phyloP scores from a whole-genome alignment of 306 rosid genomes.

The Abrus precatorius region DNA sequence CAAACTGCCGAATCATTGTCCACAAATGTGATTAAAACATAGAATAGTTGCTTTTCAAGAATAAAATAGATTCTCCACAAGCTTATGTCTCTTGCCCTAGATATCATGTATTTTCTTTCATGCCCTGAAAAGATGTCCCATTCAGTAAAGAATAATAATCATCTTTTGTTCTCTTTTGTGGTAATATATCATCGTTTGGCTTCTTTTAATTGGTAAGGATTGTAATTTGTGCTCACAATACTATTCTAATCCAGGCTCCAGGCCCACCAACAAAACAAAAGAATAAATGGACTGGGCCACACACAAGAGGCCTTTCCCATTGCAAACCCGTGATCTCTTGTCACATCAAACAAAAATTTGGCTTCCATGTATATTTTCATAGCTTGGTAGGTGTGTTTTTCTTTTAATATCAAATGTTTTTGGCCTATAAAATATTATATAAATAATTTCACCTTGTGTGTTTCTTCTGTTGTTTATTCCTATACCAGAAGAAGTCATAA shows the following conservation, averaged over 20 bases:
- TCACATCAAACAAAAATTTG: background rate
- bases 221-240: background rate
- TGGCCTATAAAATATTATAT: too few species aligned
- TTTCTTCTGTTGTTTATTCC: too few species aligned
- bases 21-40: constrained; percentile 58
- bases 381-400: too few species aligned
- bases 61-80: constrained; percentile 65
- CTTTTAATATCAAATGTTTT: background rate
- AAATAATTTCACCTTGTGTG: too few species aligned
- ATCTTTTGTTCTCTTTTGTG: constrained; percentile 20
- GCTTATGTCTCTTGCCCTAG: constrained; percentile 42
- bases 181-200: constrained; percentile 16
- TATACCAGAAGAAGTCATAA: too few species aligned
- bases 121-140: constrained; percentile 42
- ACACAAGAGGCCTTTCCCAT: background rate
- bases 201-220: background rate
- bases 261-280: background rate
- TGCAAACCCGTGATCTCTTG: background rate
- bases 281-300: constrained; percentile 19
- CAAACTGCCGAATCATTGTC: constrained; percentile 53
- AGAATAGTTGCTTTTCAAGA: constrained; percentile 34
- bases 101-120: constrained; percentile 45
- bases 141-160: constrained; percentile 38
- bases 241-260: background rate
- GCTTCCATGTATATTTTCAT: background rate